Conservation (phyloP, 2,329 filamentous ascomycete genomes). For the Fusarium drepaniforme region DNA sequence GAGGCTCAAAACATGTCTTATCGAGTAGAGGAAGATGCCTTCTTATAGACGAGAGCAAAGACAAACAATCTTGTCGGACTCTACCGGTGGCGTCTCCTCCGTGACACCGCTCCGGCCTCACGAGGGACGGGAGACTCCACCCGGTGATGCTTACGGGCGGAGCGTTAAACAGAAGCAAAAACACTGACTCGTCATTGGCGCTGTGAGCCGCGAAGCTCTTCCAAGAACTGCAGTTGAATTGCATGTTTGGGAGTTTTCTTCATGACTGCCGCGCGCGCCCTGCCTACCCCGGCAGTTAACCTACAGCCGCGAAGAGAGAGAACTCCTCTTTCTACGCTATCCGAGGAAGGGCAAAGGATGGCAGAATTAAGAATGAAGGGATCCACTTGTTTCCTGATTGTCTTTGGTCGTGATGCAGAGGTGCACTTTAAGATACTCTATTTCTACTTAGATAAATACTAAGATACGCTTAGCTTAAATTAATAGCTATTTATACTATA, state of each 20-base stretch:
- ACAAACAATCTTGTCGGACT: conserved; percentile 14
- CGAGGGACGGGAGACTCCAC: not conserved
- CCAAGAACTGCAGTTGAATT: conserved; percentile 23
- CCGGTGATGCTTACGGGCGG: not conserved
- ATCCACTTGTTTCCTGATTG: conserved; percentile 28
- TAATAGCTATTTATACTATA: too few species aligned
- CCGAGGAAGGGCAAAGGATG: conserved; percentile 30
- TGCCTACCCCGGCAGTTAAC: conserved; percentile 15
- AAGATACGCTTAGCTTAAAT: too few species aligned
- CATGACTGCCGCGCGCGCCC: not conserved
- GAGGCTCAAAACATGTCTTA: not conserved
- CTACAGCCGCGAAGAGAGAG: conserved; percentile 1
- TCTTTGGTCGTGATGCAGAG: not conserved
- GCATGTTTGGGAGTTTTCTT: conserved; percentile 10
- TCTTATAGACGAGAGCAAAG: conserved; percentile 40
- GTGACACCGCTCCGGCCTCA: conserved; percentile 28
- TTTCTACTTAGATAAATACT: too few species aligned
- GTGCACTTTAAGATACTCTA: too few species aligned
- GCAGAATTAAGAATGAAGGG: not conserved
- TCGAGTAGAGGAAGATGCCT: conserved; percentile 28
- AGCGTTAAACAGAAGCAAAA: conserved; percentile 18
- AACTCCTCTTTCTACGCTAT: conserved; percentile 1
- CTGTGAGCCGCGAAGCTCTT: conserved; percentile 9
- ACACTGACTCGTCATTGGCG: not conserved
- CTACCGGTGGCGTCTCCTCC: conserved; percentile 25